Conservation (phyloP, 2,329 filamentous ascomycete genomes). For the Ploettnerulaceae sp. region DNA sequence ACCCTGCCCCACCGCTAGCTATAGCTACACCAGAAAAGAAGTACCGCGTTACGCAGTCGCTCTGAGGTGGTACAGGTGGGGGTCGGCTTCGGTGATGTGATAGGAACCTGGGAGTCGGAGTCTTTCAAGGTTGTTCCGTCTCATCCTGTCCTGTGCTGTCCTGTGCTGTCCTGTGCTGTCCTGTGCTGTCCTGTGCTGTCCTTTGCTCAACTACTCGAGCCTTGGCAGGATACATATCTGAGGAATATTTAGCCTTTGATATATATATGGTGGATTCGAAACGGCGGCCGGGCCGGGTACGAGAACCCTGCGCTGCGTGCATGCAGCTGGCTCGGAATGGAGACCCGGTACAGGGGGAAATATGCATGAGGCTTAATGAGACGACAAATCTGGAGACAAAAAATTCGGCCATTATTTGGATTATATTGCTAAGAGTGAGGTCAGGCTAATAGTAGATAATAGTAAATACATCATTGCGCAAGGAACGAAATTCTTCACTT, state of each 20-base stretch:
- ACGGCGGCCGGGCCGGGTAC: not conserved
- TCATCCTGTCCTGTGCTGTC: not conserved
- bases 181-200: no score
- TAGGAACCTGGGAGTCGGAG: no score
- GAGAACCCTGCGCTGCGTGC: not conserved
- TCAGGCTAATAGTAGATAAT: not conserved
- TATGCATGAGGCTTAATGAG: slow-evolving; percentile 1
- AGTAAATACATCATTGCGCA: not conserved
- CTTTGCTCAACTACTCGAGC: no score
- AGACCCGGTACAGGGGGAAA: not conserved
- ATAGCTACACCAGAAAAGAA: no score
- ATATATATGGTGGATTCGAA: no score
- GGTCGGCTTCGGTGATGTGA: no score
- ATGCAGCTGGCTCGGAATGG: slow-evolving; percentile 1
- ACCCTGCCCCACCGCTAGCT: no score
- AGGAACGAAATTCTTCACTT: slow-evolving; percentile 2
- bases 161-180: not conserved
- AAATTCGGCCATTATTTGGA: not conserved
- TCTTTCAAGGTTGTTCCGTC: no score
- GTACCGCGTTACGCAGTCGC: no score
- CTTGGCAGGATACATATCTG: no score
- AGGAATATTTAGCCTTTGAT: no score
- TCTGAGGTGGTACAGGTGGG: no score
- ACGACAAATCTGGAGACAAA: not conserved
- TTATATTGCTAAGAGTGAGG: not conserved